A percentile compares a stretch with the other conserved stretches of the same genome.
These are phyloP conservation scores for Globisporangium ultimum DNA, from an alignment of 352 stramenopile genomes.

Conservation along the genomic window DNA sequence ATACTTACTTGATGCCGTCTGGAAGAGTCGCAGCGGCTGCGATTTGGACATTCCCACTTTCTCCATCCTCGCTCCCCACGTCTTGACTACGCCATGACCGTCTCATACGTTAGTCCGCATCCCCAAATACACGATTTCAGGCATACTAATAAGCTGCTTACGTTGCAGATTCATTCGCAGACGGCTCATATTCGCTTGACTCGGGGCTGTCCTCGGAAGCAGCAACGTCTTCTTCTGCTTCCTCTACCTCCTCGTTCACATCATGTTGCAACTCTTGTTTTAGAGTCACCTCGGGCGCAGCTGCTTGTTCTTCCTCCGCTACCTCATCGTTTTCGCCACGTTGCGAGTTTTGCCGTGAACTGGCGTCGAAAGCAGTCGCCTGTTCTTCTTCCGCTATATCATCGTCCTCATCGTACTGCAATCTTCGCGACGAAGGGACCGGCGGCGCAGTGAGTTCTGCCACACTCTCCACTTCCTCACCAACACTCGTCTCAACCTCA, in stretches of 20 bases:
- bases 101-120: background rate
- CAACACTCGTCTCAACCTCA: too few relatives aligned
- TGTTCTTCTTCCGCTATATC: conserved; percentile 1
- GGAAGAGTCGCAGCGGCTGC: background rate
- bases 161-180: background rate
- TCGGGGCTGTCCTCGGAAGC: background rate
- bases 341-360: too few relatives aligned
- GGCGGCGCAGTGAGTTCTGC: background rate
- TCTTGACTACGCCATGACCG: background rate
- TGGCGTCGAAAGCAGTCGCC: background rate
- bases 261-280: background rate
- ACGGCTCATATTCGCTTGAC: background rate
- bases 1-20: background rate
- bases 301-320: too few relatives aligned
- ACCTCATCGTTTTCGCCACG: too few relatives aligned
- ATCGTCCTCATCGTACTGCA: background rate
- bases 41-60: background rate
- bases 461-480: conserved; percentile 1
- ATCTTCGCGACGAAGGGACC: too few relatives aligned
- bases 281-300: background rate
- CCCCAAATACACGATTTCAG: background rate
- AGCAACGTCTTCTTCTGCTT: too few relatives aligned
- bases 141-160: background rate
- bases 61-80: background rate
- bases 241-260: background rate